Evolutionary conservation across 2,329 filamentous ascomycete genomes (phyloP).

Genomic region (Alternaria postmessia): DNA sequence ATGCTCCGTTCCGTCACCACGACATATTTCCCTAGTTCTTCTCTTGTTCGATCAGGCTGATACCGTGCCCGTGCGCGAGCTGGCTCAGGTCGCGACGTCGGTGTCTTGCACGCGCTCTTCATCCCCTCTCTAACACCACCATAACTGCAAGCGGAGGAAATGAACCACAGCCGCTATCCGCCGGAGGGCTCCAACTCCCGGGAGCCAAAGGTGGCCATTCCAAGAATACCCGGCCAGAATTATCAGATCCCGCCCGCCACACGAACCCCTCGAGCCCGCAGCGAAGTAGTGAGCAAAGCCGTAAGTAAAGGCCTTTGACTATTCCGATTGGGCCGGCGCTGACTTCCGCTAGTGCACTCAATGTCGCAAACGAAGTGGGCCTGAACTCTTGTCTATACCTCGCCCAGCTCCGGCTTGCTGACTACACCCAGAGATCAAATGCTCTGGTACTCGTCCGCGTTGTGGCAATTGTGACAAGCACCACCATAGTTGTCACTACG

Average conservation of each 20-base stretch:
- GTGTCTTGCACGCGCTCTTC: background rate
- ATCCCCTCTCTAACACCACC: background rate
- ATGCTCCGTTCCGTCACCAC: background rate
- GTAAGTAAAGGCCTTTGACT: slow-evolving; percentile 8
- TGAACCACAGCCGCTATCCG: background rate
- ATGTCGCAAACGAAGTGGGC: slow-evolving; percentile 31
- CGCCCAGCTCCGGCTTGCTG: slow-evolving; percentile 5
- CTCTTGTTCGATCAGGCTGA: no score
- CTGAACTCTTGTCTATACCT: background rate
- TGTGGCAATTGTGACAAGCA: slow-evolving; percentile 44
- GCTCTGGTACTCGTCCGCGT: slow-evolving; percentile 42
- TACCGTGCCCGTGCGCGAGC: no score
- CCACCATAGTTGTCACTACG: slow-evolving; percentile 41
- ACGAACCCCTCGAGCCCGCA: slow-evolving; percentile 7
- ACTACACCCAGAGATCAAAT: slow-evolving; percentile 39
- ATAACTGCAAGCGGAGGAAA: background rate
- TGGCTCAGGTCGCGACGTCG: no score
- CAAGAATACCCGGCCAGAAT: slow-evolving; percentile 4
- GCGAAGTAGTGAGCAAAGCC: slow-evolving; percentile 24
- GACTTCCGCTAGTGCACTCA: slow-evolving; percentile 21
- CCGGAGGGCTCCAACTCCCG: slow-evolving; percentile 3
- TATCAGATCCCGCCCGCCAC: slow-evolving; percentile 3
- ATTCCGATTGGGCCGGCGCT: slow-evolving; percentile 3
- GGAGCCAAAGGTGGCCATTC: slow-evolving; percentile 18
- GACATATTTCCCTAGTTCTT: background rate